A percentile compares a stretch with the other conserved stretches of the same genome.
These are phyloP conservation scores for Grosmannia penicillata DNA, from an alignment of 2,329 filamentous ascomycete species.

Conservation along the genomic window DNA sequence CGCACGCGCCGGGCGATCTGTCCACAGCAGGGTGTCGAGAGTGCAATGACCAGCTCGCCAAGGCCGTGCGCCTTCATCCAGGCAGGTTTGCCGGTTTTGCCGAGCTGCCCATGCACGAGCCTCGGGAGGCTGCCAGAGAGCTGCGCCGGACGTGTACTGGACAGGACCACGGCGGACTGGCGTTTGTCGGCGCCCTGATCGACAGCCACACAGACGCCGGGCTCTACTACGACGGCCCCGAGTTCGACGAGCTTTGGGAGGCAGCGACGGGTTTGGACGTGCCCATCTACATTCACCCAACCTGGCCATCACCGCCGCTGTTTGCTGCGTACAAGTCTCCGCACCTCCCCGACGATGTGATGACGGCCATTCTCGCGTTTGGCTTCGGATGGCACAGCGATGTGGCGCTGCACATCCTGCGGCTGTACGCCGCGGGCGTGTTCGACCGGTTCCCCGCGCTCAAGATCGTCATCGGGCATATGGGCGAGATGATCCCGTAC, in stretches of 20 bases:
- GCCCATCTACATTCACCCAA: conserved; percentile 27
- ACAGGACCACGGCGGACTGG: conserved; percentile 17
- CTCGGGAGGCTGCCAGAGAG: conserved; percentile 24
- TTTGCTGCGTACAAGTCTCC: conserved; percentile 14
- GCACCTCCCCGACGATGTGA: conserved; percentile 15
- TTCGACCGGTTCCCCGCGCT: conserved; percentile 39
- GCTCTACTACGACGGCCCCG: conserved; percentile 24
- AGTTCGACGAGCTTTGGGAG: conserved; percentile 26
- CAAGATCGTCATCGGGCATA: conserved; percentile 39
- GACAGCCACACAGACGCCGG: conserved; percentile 22
- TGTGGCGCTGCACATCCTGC: conserved; percentile 30
- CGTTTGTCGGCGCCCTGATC: conserved; percentile 31
- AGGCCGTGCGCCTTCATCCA: not conserved
- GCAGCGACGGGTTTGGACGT: conserved; percentile 23
- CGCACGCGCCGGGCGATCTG: not conserved
- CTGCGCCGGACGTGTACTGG: conserved; percentile 21
- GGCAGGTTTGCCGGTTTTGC: conserved; percentile 15
- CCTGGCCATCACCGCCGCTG: conserved; percentile 17
- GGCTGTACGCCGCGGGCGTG: conserved; percentile 34
- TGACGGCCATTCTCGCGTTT: conserved; percentile 20
- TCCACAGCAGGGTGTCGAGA: not conserved
- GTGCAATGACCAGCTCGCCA: conserved; percentile 3
- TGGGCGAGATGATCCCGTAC: conserved; percentile 38
- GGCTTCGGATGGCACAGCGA: conserved; percentile 37
- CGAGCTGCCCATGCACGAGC: conserved; percentile 16